A percentile compares a stretch with the other conserved stretches of the same genome.
Conservation (phyloP, 345 rosid genomes). For the Pistacia vera region DNA sequence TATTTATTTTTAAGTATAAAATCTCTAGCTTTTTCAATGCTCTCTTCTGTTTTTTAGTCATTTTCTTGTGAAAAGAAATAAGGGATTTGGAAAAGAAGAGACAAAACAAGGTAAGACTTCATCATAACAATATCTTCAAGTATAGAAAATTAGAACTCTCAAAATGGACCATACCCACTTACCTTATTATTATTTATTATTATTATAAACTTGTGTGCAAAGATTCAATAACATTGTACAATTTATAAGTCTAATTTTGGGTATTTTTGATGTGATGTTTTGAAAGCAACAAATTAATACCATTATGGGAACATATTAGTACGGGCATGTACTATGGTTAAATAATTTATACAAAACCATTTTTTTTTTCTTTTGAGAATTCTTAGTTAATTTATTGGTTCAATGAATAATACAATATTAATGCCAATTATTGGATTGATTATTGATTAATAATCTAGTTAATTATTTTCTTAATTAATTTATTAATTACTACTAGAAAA, state of each 20-base stretch:
- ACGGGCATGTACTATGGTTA: constrained; percentile 25
- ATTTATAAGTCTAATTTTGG: not conserved
- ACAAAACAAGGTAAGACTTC: constrained; percentile 26
- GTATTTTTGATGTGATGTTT: constrained; percentile 35
- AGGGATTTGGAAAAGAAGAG: constrained; percentile 27
- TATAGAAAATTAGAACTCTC: not conserved
- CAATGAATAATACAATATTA: no score
- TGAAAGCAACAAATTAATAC: constrained; percentile 15
- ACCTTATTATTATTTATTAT: not conserved
- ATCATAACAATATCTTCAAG: constrained; percentile 23
- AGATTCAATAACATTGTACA: constrained; percentile 17
- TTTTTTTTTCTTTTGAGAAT: not conserved
- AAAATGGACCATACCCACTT: constrained; percentile 18
- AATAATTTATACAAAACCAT: not conserved
- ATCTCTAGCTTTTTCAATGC: constrained; percentile 15
- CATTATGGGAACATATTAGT: constrained; percentile 30
- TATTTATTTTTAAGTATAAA: constrained; percentile 9
- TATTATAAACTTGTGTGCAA: not conserved
- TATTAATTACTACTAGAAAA: no score
- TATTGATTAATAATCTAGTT: no score
- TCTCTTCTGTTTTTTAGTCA: constrained; percentile 20
- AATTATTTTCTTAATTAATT: no score
- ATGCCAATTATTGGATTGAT: no score
- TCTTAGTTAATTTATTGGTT: no score
- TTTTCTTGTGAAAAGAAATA: constrained; percentile 23